Conservation (phyloP, 1,139 yeast species). For the Pichia sp. region DNA sequence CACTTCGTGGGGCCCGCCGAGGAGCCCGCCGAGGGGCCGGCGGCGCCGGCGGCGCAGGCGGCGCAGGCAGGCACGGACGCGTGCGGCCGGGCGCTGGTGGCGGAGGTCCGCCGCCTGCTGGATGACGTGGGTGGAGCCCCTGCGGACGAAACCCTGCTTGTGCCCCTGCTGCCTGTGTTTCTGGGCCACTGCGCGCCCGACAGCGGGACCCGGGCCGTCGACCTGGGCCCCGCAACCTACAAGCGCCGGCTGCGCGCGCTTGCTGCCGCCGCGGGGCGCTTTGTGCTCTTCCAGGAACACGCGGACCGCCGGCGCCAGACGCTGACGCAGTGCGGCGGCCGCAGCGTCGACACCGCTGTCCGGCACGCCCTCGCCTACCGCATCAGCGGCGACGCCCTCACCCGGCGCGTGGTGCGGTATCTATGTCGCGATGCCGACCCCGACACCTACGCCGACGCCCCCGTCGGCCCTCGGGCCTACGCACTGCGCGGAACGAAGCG, state of each 20-base stretch:
- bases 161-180: background rate
- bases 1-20: background rate
- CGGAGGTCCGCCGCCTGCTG: background rate
- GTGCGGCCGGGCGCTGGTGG: background rate
- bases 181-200: background rate
- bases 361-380: background rate
- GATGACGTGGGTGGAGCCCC: background rate
- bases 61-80: background rate
- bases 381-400: background rate
- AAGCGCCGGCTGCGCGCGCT: background rate
- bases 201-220: background rate
- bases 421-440: background rate
- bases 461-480: background rate
- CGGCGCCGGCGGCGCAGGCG: background rate
- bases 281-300: slow-evolving; percentile 5
- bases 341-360: background rate
- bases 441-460: background rate
- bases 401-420: background rate
- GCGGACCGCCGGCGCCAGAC: background rate
- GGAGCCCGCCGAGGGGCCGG: background rate
- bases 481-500: background rate
- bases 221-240: background rate
- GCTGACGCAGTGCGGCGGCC: background rate
- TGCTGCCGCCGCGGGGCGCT: background rate
- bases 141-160: background rate